These are phyloP conservation scores for Stemphylium beticola DNA, from an alignment of 2,329 filamentous ascomycete species.

Conservation along the genomic window DNA sequence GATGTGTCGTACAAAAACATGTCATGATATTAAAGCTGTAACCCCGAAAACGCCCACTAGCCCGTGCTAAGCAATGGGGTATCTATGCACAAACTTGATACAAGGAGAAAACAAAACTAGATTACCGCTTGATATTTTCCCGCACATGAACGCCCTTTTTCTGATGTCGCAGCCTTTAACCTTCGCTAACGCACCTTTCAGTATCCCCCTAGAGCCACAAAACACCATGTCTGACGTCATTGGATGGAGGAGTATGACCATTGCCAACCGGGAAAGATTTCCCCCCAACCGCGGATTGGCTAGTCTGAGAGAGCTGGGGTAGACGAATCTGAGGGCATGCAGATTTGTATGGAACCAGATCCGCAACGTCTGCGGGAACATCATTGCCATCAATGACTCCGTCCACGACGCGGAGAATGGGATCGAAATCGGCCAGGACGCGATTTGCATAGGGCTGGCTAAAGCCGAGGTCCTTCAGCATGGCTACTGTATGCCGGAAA, in stretches of 20 bases:
- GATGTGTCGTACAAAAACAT: no score
- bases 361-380: constrained; percentile 20
- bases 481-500: constrained; percentile 18
- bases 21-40: background rate
- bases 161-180: background rate
- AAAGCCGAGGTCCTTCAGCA: constrained; percentile 24
- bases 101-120: background rate
- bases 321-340: constrained; percentile 15
- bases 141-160: background rate
- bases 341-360: constrained; percentile 33
- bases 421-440: constrained; percentile 29
- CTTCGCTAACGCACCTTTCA: background rate
- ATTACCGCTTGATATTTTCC: background rate
- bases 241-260: background rate
- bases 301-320: background rate
- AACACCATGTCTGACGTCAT: background rate
- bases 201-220: background rate
- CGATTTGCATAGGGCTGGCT: constrained; percentile 25
- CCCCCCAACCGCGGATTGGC: background rate
- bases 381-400: constrained; percentile 1
- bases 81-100: background rate
- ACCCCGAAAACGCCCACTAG: background rate
- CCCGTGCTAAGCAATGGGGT: background rate
- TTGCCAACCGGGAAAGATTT: background rate
- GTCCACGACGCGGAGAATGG: constrained; percentile 18